These are phyloP conservation scores for Pseudogymnoascus destructans DNA, from an alignment of 2,329 filamentous ascomycete species.

Conservation along the genomic window DNA sequence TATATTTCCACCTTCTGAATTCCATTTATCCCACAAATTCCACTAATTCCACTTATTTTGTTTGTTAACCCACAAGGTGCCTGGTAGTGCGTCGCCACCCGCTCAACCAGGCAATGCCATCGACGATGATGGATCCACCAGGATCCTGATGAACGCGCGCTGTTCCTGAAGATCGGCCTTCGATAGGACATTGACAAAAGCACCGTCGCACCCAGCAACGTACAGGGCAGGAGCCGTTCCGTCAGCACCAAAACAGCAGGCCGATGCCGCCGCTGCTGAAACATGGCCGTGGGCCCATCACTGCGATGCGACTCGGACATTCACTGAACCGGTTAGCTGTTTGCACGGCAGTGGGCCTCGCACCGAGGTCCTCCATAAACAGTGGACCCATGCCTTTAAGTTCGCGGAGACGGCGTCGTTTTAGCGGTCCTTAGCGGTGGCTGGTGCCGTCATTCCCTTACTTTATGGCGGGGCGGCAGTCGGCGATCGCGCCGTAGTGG, in stretches of 20 bases:
- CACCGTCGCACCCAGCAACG: not conserved
- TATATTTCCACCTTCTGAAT: not conserved
- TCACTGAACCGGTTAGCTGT: slow-evolving; percentile 2
- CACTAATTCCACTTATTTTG: not conserved
- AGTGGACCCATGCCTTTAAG: slow-evolving; percentile 1
- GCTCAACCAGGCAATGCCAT: slow-evolving; percentile 1
- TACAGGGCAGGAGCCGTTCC: not conserved
- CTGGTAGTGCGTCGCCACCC: not conserved
- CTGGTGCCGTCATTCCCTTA: not conserved
- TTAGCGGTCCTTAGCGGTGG: not conserved
- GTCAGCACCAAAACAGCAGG: not conserved
- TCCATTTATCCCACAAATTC: not conserved
- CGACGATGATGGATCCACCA: not conserved
- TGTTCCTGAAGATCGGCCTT: slow-evolving; percentile 4
- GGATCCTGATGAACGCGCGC: not conserved
- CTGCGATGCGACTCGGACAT: slow-evolving; percentile 1
- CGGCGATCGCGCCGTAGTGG: not conserved
- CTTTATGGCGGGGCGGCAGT: not conserved
- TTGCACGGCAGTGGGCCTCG: not conserved
- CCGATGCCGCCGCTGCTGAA: not conserved
- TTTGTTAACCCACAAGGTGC: slow-evolving; percentile 2
- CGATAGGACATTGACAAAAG: not conserved
- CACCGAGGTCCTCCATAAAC: not conserved
- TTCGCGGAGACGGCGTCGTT: not conserved
- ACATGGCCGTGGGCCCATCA: not conserved